Conservation (phyloP, 352 stramenopile genomes). For the Phytophthora sojae region DNA sequence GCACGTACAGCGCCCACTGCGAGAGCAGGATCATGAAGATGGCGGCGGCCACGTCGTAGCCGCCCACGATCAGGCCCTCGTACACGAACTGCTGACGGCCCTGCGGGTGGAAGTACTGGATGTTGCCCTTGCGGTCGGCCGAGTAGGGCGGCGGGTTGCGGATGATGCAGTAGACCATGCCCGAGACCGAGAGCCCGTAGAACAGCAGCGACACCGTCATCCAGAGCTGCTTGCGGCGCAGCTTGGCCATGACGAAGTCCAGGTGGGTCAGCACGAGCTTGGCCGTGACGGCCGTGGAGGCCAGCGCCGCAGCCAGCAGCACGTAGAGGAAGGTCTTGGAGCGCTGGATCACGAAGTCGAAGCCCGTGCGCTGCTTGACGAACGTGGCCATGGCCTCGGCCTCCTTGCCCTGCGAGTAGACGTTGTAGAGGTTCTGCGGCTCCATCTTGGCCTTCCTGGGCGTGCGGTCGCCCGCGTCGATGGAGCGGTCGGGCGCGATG, state of each 20-base stretch:
- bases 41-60: conserved; percentile 70
- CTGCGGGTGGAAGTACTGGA: conserved; percentile 89
- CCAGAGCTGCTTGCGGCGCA: conserved; percentile 86
- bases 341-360: conserved; percentile 74
- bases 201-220: conserved; percentile 90
- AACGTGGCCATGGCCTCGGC: conserved; percentile 76
- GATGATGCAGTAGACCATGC: conserved; percentile 93
- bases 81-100: conserved; percentile 86
- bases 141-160: conserved; percentile 80
- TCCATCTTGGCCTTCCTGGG: conserved; percentile 64
- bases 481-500: conserved; percentile 64
- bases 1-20: conserved; percentile 84
- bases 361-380: conserved; percentile 85
- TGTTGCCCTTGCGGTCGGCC: conserved; percentile 79
- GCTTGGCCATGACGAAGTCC: conserved; percentile 72
- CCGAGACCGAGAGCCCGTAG: conserved; percentile 87
- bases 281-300: conserved; percentile 44
- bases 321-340: conserved; percentile 80
- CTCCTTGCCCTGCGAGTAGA: conserved; percentile 78
- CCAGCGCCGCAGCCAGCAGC: conserved; percentile 41
- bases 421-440: conserved; percentile 74
- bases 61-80: conserved; percentile 84
- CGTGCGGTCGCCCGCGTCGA: conserved; percentile 57
- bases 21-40: conserved; percentile 82
- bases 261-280: conserved; percentile 76